phyloP scores from a whole-genome alignment of 345 rosid species.

The Salix udensis region DNA sequence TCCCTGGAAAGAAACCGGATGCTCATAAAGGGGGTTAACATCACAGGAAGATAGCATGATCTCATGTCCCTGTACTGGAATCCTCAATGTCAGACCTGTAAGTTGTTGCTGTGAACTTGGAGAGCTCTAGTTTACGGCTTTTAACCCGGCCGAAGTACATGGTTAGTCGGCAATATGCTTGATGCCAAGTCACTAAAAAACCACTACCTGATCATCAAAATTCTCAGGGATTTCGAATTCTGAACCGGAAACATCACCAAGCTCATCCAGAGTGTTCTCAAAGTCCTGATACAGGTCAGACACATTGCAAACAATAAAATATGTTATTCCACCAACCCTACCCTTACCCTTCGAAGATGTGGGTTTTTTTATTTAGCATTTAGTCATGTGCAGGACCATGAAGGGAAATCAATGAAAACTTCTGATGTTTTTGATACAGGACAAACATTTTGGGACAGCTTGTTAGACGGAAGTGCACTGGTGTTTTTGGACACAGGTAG shows the following conservation, averaged over 20 bases:
- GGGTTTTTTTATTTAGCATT: neutral
- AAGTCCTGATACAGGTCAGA: slow-evolving; percentile 27
- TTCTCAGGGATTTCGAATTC: slow-evolving; percentile 46
- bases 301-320: neutral
- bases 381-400: neutral
- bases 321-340: neutral
- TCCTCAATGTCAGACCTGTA: slow-evolving; percentile 27
- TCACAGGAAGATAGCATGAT: neutral
- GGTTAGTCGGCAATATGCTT: slow-evolving; percentile 16
- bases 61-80: slow-evolving; percentile 23
- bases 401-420: neutral
- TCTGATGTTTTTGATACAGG: neutral
- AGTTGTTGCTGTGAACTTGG: slow-evolving; percentile 12
- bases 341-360: neutral
- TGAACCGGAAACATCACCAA: slow-evolving; percentile 40
- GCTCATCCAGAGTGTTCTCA: slow-evolving; percentile 46
- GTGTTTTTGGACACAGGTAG: neutral
- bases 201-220: slow-evolving; percentile 47
- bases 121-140: slow-evolving; percentile 15
- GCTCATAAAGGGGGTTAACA: neutral
- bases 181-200: slow-evolving; percentile 19
- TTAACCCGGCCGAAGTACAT: slow-evolving; percentile 12
- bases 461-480: neutral
- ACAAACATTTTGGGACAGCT: neutral
- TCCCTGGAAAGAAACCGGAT: slow-evolving; percentile 12